Conservation (phyloP, 1,139 yeast genomes). For the Suhomyces anneliseae region DNA sequence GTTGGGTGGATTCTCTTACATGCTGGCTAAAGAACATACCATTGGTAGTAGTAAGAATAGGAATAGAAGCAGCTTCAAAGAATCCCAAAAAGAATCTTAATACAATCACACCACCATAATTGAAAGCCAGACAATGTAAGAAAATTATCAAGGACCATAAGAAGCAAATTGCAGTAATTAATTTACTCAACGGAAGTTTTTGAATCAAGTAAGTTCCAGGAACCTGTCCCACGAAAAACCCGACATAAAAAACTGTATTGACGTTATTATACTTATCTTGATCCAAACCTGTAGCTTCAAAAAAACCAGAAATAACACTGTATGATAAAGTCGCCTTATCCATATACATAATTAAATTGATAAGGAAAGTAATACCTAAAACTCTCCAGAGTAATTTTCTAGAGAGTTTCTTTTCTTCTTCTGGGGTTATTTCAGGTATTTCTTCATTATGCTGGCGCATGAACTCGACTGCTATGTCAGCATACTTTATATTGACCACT, state of each 20-base stretch:
- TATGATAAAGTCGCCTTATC: constrained; percentile 48
- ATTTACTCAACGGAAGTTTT: constrained; percentile 31
- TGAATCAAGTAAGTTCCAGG: constrained; percentile 33
- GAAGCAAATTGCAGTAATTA: constrained; percentile 28
- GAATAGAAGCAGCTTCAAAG: constrained; percentile 43
- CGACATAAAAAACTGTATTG: constrained; percentile 40
- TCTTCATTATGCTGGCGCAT: constrained; percentile 28
- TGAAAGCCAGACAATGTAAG: constrained; percentile 37
- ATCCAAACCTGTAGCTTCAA: constrained; percentile 37
- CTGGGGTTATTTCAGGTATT: constrained; percentile 27
- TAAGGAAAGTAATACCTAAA: constrained; percentile 32
- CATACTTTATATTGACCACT: constrained; percentile 18
- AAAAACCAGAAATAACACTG: constrained; percentile 41
- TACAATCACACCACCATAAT: constrained; percentile 41
- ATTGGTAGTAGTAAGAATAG: constrained; percentile 39
- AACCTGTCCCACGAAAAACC: constrained; percentile 36
- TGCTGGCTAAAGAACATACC: constrained; percentile 44
- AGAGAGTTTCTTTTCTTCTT: constrained; percentile 31
- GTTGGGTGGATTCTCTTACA: constrained; percentile 43
- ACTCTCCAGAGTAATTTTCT: constrained; percentile 34
- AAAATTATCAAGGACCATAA: constrained; percentile 42
- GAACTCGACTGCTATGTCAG: constrained; percentile 40
- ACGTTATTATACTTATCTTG: constrained; percentile 36
- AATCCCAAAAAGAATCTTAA: constrained; percentile 47
- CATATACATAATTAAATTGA: constrained; percentile 40